A percentile compares a stretch with the other conserved stretches of the same genome.
Conservation (phyloP, 2,329 filamentous ascomycete genomes). For the Neonectria magnoliae region DNA sequence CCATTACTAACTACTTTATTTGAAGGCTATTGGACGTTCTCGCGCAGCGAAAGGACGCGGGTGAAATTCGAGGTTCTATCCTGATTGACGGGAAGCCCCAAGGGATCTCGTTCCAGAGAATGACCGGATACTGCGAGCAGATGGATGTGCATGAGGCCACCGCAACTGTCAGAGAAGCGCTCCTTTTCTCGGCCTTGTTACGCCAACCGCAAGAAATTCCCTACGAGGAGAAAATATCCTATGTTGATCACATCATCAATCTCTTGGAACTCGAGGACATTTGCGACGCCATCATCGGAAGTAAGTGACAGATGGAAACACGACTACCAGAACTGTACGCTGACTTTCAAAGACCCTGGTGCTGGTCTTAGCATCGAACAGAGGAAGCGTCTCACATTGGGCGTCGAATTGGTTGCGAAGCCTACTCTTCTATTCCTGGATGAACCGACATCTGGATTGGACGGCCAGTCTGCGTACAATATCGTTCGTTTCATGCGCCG, state of each 20-base stretch:
- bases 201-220: constrained; percentile 66
- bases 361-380: constrained; percentile 61
- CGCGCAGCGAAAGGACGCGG: constrained; percentile 70
- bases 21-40: constrained; percentile 69
- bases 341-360: constrained; percentile 53
- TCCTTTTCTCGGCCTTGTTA: constrained; percentile 73
- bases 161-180: constrained; percentile 72
- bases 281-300: constrained; percentile 71
- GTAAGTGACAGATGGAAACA: constrained; percentile 37
- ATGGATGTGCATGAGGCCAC: constrained; percentile 75
- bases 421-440: constrained; percentile 74
- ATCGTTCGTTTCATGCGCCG: constrained; percentile 55
- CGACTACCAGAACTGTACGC: constrained; percentile 47
- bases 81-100: constrained; percentile 69
- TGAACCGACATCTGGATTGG: constrained; percentile 67
- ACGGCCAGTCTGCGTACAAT: constrained; percentile 49
- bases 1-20: background rate
- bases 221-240: constrained; percentile 69
- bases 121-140: constrained; percentile 75
- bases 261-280: constrained; percentile 72
- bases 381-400: constrained; percentile 74
- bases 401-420: constrained; percentile 76
- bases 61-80: constrained; percentile 58
- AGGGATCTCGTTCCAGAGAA: constrained; percentile 70
- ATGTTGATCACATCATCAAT: constrained; percentile 73